Conservation (phyloP, 129 eudicot genomes). For the Artemisia argyi region DNA sequence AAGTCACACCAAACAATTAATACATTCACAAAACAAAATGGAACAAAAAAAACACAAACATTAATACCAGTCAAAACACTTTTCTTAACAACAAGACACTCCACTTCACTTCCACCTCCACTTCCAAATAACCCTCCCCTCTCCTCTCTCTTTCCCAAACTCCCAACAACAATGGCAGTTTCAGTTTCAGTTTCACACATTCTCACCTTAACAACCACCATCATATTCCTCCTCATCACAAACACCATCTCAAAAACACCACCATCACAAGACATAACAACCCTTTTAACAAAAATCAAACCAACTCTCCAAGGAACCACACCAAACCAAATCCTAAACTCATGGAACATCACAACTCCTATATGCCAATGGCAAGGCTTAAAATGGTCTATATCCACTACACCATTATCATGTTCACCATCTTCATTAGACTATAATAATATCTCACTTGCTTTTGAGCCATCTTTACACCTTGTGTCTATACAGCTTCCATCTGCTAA, state of each 20-base stretch:
- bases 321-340: slow-evolving; percentile 48
- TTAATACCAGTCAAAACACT: too few relatives aligned
- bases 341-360: slow-evolving; percentile 78
- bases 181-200: neutral
- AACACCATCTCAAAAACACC: slow-evolving; percentile 9
- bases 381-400: slow-evolving; percentile 56
- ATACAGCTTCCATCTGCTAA: slow-evolving; percentile 91
- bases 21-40: too few relatives aligned
- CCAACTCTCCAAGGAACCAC: slow-evolving; percentile 65
- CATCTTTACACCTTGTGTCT: slow-evolving; percentile 59
- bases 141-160: slow-evolving; percentile 19
- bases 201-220: neutral
- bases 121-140: slow-evolving; percentile 10
- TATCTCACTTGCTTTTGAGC: slow-evolving; percentile 50
- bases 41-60: too few relatives aligned
- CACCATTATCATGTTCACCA: slow-evolving; percentile 44
- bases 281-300: slow-evolving; percentile 59
- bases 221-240: neutral
- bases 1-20: too few relatives aligned
- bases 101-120: neutral
- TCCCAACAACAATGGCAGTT: neutral
- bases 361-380: slow-evolving; percentile 87
- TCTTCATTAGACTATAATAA: slow-evolving; percentile 74
- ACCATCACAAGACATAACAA: slow-evolving; percentile 47
- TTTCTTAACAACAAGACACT: too few relatives aligned